Conservation (phyloP, 2,329 filamentous ascomycete species). For the Xylaria polymorpha region DNA sequence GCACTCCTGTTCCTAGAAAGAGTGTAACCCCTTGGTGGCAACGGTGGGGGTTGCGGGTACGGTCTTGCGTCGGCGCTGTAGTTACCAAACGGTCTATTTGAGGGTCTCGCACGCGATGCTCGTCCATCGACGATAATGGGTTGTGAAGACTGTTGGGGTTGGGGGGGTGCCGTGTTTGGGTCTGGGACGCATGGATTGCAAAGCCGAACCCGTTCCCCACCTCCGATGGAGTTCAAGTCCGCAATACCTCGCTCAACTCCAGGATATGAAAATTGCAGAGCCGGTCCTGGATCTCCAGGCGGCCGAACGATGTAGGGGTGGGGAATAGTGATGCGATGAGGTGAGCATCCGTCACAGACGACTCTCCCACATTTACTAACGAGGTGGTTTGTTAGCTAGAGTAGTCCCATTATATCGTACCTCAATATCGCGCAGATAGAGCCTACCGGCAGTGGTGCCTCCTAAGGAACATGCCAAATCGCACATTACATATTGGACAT, state of each 20-base stretch:
- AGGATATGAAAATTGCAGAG: constrained; percentile 52
- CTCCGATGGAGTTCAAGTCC: constrained; percentile 60
- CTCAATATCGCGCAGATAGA: background rate
- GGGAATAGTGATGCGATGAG: constrained; percentile 94
- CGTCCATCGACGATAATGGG: constrained; percentile 24
- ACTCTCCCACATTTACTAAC: constrained; percentile 88
- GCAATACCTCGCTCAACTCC: constrained; percentile 56
- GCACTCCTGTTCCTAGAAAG: constrained; percentile 58
- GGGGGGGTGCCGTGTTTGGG: constrained; percentile 68
- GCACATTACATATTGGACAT: constrained; percentile 84
- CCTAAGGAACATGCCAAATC: constrained; percentile 86
- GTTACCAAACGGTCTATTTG: constrained; percentile 52
- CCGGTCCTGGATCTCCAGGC: constrained; percentile 57
- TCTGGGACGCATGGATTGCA: constrained; percentile 73
- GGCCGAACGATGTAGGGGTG: constrained; percentile 91
- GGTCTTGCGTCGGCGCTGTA: constrained; percentile 9
- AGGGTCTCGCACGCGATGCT: constrained; percentile 57
- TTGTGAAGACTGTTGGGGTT: constrained; percentile 53
- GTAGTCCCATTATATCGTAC: background rate
- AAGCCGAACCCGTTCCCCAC: constrained; percentile 68
- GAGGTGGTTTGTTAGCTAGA: constrained; percentile 11
- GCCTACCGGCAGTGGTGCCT: constrained; percentile 91
- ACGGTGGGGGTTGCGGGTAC: constrained; percentile 50
- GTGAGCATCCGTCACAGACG: constrained; percentile 89
- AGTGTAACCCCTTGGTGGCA: constrained; percentile 33